Evolutionary conservation across 352 stramenopile genomes (phyloP), one percentile per base, ranked within the genome.

Genomic region (Phytopythium montanum): DNA sequence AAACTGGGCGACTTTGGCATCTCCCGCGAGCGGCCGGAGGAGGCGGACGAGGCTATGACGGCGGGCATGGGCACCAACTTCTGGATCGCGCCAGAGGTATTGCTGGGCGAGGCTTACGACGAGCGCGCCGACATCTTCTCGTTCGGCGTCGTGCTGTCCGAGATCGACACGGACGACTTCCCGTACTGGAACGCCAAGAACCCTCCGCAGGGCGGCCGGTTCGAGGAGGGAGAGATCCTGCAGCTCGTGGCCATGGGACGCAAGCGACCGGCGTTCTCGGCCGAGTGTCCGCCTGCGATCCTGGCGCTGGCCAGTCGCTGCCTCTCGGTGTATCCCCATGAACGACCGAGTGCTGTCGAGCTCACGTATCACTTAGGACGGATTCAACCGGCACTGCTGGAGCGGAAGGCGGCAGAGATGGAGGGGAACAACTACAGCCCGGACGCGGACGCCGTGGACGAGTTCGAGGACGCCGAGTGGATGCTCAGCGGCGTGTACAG

Each of bases 101-200:
- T 76, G 45, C 59, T 54, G 8, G 65, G 68, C 31, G 23, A 53
- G 16, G 60, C 73, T 59, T 80, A 80, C 39, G 60, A 76, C 45
- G 69, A 80, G 41, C 66, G 66, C 39, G 72, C 72, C 14, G 69
- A 76, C 36, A 62, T 73, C 18, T 77, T 66, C 38, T 80, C 69
- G 18, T 75, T 75, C 48, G 68, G 68, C 13, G 64, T 79, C 19
- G 68, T 83, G 59, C 61, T 83, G 26, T 75, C 68, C 3, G 74
- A 83, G 50, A 61, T 80, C 38, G 73, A 82, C 48, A 79, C 70
- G 26, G 50, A 68, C 44, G 70, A 72, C 50, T 76, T 59, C 48
- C 70, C 65, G 42, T 79, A 75, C 54, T 73, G 65, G 65, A 74
- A 73, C 26, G 59, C 60, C 0, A n/a, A 58, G 41, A 56, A 70